A percentile compares a stretch with the other conserved stretches of the same genome.
Evolutionary conservation across 1,284 basidiomycete genomes (phyloP).

Genomic region (Exobasidium cylindrosporum): DNA sequence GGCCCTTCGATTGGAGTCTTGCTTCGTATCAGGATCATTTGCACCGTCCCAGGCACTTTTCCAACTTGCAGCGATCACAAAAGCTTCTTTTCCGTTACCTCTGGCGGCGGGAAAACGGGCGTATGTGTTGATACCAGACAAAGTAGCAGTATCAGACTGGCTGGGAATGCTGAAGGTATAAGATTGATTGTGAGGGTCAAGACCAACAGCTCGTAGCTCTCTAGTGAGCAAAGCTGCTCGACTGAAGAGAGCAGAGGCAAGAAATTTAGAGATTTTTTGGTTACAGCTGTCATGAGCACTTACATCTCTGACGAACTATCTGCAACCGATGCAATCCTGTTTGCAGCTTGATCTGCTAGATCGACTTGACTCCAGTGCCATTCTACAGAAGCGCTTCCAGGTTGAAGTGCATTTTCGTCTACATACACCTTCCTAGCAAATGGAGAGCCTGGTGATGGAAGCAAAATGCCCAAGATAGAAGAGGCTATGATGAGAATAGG

Average conservation of each 20-base stretch:
- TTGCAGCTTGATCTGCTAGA: slow-evolving; percentile 5
- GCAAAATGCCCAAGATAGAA: slow-evolving; percentile 24
- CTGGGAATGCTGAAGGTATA: slow-evolving; percentile 21
- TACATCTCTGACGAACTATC: slow-evolving; percentile 3
- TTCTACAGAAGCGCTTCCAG: slow-evolving; percentile 34
- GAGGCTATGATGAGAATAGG: slow-evolving; percentile 16
- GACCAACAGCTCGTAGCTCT: slow-evolving; percentile 37
- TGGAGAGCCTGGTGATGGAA: slow-evolving; percentile 38
- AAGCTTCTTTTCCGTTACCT: slow-evolving; percentile 81
- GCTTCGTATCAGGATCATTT: slow-evolving; percentile 55
- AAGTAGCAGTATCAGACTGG: slow-evolving; percentile 18
- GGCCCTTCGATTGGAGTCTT: slow-evolving; percentile 32
- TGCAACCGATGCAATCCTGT: slow-evolving; percentile 7
- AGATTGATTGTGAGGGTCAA: slow-evolving; percentile 25
- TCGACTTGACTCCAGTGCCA: slow-evolving; percentile 35
- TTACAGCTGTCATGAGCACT: background rate
- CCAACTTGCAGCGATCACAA: slow-evolving; percentile 86
- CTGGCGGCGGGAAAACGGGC: slow-evolving; percentile 78
- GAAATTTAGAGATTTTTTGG: too few relatives aligned
- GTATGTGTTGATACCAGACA: slow-evolving; percentile 73
- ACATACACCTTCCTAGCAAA: slow-evolving; percentile 47
- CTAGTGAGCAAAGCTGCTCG: slow-evolving; percentile 30
- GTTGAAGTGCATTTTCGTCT: slow-evolving; percentile 54
- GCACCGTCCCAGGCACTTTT: slow-evolving; percentile 60
- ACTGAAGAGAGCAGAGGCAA: too few relatives aligned